These are phyloP conservation scores for Komagataella mondaviorum DNA, from an alignment of 805 yeast genomes.

Conservation along the genomic window DNA sequence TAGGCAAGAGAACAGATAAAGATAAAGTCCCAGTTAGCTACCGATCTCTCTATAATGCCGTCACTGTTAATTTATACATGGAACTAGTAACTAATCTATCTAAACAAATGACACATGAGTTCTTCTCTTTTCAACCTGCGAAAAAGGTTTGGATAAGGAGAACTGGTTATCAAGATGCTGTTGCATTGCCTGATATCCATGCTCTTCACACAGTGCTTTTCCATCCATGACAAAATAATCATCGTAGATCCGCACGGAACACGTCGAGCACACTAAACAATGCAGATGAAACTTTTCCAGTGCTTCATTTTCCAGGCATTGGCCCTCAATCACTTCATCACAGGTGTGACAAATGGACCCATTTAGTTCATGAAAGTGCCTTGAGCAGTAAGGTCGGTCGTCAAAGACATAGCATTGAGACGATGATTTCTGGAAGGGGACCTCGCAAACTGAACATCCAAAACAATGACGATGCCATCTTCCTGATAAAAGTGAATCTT, in stretches of 20 bases:
- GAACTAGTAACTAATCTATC: neutral
- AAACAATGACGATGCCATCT: constrained; percentile 93
- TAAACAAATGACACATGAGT: constrained; percentile 17
- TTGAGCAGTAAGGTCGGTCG: constrained; percentile 73
- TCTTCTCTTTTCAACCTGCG: constrained; percentile 15
- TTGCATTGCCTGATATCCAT: constrained; percentile 12
- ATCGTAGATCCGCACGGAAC: constrained; percentile 32
- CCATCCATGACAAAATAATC: constrained; percentile 45
- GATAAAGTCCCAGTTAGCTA: neutral
- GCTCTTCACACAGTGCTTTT: constrained; percentile 36
- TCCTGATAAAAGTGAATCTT: constrained; percentile 72
- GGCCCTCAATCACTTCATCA: constrained; percentile 72
- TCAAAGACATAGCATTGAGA: constrained; percentile 57
- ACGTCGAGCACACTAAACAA: constrained; percentile 59
- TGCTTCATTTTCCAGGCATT: constrained; percentile 69
- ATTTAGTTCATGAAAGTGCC: constrained; percentile 65
- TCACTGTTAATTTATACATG: neutral
- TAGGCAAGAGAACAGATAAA: neutral
- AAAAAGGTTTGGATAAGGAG: neutral
- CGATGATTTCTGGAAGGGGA: constrained; percentile 41
- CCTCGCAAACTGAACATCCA: constrained; percentile 51
- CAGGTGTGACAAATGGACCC: constrained; percentile 66
- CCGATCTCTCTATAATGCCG: neutral
- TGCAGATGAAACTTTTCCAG: constrained; percentile 59
- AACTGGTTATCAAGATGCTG: neutral